Base-by-base conservation (phyloP, 345 rosid species). In the Aquilaria malaccensis region DNA sequence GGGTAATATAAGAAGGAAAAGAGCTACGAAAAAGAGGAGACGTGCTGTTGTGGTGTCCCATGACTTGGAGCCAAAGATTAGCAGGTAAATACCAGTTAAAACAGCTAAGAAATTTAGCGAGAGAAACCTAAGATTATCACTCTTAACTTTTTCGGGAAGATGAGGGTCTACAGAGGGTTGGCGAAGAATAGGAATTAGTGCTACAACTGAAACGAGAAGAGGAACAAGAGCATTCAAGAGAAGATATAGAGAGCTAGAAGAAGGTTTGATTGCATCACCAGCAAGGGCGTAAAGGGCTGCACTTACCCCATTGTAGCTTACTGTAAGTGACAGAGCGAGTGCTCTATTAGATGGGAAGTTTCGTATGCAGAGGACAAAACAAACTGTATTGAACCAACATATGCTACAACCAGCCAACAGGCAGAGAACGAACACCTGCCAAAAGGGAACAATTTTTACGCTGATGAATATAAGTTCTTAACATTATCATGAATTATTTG, bases 311-410 rank as follows among this genome's bases (percentile, higher is more conserved):
- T 89, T 89, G 81, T 84, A 89, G 83, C 91, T 80, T 2, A 89
- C 81, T 14, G 97, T 89, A 13, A 89, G 91, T 13, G 97, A 87
- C 1, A 89, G 62, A 29, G 97, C 97, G 30, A 89, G 82, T 46
- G 97, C 64, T 57, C 88, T 62, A 62, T 79, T 85, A 11, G 76
- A 65, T n/a, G 93, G 85, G 83, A 90, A 90, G 72, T 90, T 87
- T 7, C 75, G 74, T 32, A 87, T 81, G 84, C 95, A 89, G 30
- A 87, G 86, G n/a, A 87, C 88, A 72, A 83, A 89, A 58, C 97
- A 89, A 6, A 89, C 88, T 12, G 97, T 89, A 78, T 89, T 89
- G 85, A 89, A 89, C 97, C 97, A 89, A 53, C 95, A 87, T 46
- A 89, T 89, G 72, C 97, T 89, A 62, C 84, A 73, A 62, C 97